Evolutionary conservation across 2,329 filamentous ascomycete genomes (phyloP).

Genomic region (Lachnellula cervina): DNA sequence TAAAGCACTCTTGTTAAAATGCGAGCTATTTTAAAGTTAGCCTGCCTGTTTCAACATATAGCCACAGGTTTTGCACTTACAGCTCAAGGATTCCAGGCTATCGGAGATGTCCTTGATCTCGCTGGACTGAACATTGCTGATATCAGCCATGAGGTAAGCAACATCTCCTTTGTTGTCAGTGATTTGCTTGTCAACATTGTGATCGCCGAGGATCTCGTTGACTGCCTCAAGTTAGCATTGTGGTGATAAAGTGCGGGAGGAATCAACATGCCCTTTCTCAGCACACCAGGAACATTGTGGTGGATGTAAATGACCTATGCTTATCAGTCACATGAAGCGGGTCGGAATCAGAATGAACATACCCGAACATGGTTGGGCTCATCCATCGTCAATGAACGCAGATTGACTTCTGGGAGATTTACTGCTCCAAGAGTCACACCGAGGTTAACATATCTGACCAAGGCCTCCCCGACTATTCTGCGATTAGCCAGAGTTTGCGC

Average conservation of each 20-base stretch:
- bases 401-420: conserved; percentile 91
- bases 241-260: too few relatives aligned
- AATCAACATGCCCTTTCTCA: conserved; percentile 63
- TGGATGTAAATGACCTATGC: conserved; percentile 84
- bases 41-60: background rate
- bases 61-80: conserved; percentile 45
- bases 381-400: conserved; percentile 85
- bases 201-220: conserved; percentile 88
- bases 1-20: conserved; percentile 36
- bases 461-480: conserved; percentile 67
- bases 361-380: conserved; percentile 84
- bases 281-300: conserved; percentile 90
- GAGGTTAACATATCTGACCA: conserved; percentile 94
- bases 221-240: conserved; percentile 47
- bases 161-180: conserved; percentile 91
- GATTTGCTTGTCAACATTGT: conserved; percentile 99
- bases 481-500: background rate
- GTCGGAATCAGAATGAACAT: conserved; percentile 28
- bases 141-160: conserved; percentile 96
- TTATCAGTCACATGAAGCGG: conserved; percentile 18
- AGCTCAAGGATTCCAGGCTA: conserved; percentile 72
- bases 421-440: conserved; percentile 87
- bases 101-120: conserved; percentile 86
- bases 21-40: conserved; percentile 28
- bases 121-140: conserved; percentile 74